Evolutionary conservation across 2,329 filamentous ascomycete genomes (phyloP), one percentile per base, ranked within the genome.

Genomic region (Lecanoromycetidae sp.): DNA sequence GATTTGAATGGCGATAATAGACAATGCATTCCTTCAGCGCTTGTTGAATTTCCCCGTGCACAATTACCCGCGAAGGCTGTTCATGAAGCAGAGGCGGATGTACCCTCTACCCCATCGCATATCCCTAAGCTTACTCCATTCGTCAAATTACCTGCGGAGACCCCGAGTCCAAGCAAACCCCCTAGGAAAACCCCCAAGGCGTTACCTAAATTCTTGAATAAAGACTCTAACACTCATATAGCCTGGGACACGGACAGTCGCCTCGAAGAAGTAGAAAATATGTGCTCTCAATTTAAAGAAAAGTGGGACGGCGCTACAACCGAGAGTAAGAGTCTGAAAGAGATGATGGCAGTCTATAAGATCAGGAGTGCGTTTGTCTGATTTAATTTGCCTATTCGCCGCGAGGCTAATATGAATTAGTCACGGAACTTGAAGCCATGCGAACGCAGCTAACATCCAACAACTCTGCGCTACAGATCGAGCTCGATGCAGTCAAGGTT

Each of bases 161-260:
- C 38, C 36, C 44, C 34, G 34, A 52, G 68, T 54, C 64, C 69
- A 33, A 57, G 56, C 55, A 67, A 70, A 57, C 61, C 62, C 54
- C 61, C 60, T 49, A 72, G 62, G 55, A 60, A 63, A 55, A 50
- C 52, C 58, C 52, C 37, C 57, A 56, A 61, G 60, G 39, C 73
- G 15, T 30, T 22, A 35, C 30, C 49, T 75, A 54, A 62, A 1
- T 88, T 74, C 69, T 70, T 90, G 58, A 81, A 75, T 55, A 83
- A 80, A 68, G 68, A 80, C 71, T 86, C 87, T 79, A 82, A 85
- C 73, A 67, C 36, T 19, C 22, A 34, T 29, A 12, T 65, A 66
- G 60, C 63, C 58, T 90, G 82, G 75, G 87, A 95, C 61, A 79
- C 87, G 55, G 81, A 87, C 57, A 77, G 77, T 52, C 79, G 82